Percentiles rank a stretch among this genome's conserved stretches.
phyloP scores from a whole-genome alignment of 78 protist species.

The Neovahlkampfia damariscottae region DNA sequence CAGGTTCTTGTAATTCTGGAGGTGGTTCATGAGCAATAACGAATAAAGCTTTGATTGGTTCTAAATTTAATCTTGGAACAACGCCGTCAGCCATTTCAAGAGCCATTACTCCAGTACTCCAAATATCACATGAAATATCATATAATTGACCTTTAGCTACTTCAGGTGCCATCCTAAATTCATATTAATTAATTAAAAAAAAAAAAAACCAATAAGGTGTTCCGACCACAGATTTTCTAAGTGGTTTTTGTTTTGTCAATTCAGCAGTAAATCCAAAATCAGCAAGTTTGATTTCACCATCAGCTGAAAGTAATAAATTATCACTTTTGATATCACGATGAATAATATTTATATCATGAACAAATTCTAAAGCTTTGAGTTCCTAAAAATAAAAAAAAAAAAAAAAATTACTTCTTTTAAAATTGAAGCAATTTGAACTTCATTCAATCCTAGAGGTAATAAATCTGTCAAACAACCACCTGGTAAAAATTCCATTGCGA shows the following conservation, averaged over 20 bases:
- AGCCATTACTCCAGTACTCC: constrained; percentile 82
- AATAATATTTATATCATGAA: constrained; percentile 66
- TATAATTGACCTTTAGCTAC: constrained; percentile 76
- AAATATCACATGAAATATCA: constrained; percentile 73
- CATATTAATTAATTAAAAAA: too few species aligned
- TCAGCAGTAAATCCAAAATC: constrained; percentile 89
- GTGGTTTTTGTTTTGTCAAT: constrained; percentile 38
- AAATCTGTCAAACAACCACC: constrained; percentile 82
- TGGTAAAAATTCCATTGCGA: constrained; percentile 80
- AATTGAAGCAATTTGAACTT: constrained; percentile 61
- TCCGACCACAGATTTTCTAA: constrained; percentile 80
- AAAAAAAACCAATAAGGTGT: constrained; percentile 95
- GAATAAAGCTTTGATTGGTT: constrained; percentile 82
- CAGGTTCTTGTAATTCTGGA: constrained; percentile 57
- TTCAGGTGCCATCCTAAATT: constrained; percentile 95
- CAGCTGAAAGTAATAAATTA: constrained; percentile 60
- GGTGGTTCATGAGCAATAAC: constrained; percentile 76
- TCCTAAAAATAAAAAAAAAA: constrained; percentile 48
- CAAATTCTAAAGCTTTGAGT: constrained; percentile 51
- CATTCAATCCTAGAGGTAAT: constrained; percentile 47
- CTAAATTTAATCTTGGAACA: constrained; percentile 72
- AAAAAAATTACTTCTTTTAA: constrained; percentile 40
- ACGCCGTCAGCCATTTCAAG: constrained; percentile 81
- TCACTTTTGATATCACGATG: constrained; percentile 88
- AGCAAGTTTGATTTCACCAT: constrained; percentile 65